Evolutionary conservation across 805 yeast species (phyloP), one percentile per base, ranked within the genome.

Genomic region (Hyphopichia homilentoma): DNA sequence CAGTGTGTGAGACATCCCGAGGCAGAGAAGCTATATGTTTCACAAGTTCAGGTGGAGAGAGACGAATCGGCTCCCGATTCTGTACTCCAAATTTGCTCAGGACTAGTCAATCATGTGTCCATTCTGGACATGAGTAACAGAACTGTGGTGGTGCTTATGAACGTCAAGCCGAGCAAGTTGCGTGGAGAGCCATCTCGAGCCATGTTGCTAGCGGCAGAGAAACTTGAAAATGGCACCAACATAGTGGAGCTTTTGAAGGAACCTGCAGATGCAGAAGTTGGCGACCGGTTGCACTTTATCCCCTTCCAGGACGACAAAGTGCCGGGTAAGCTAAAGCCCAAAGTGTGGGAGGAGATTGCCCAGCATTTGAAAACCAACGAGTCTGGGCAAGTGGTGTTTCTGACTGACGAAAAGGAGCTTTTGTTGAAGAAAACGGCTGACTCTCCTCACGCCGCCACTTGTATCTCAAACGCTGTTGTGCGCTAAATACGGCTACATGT

Each of bases 171-270:
- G 3, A 65, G 77, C 7, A 78, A 77, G 47, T 71, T 81, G 73
- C 58, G 85, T 39, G 86, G 86, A 1, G 68, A 73, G 14, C 50
- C 47, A 25, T 77, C 84, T 2, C 75, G 78, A 41, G 84, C 82
- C 0, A 81, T 81, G 86, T 45, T 81, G 1, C 47, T 81, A 14
- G 84, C 85, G n/a, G 79, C 84, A 1, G 73, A 51, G 16, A 42
- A 37, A 20, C 51, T 38, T 9, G 35, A 23, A 5, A 41, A 29
- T 6, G 54, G 41, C 2, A 38, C 34, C 2, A 21, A 37, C 1
- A 40, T 40, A 16, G 77, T 77, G 4, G 78, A 70, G 28, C 51
- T 75, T 5, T 69, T 78, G 0, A 35, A 32, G 3, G 77, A 81
- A 1, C 79, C 83, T 3, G 6, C 1, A 1, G 38, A 37, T 6